phyloP scores from a whole-genome alignment of 2,329 filamentous ascomycete species.

The Nemania serpens region DNA sequence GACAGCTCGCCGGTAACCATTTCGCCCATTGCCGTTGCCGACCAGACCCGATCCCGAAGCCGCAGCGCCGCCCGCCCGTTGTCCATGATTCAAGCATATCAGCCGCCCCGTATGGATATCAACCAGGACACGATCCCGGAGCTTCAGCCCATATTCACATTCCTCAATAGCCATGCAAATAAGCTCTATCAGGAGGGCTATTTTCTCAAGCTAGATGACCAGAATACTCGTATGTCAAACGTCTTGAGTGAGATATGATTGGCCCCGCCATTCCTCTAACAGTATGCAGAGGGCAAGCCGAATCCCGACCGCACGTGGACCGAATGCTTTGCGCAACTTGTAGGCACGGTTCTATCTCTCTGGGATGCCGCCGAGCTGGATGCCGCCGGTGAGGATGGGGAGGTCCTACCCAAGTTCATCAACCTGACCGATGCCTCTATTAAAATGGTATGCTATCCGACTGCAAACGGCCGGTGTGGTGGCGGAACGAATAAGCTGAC shows the following conservation, averaged over 20 bases:
- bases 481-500: slow-evolving; percentile 14
- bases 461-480: background rate
- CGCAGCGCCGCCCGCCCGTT: slow-evolving; percentile 69
- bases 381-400: slow-evolving; percentile 79
- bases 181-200: slow-evolving; percentile 98
- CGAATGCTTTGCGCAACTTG: slow-evolving; percentile 95
- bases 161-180: slow-evolving; percentile 92
- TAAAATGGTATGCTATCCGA: slow-evolving; percentile 76
- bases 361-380: slow-evolving; percentile 96
- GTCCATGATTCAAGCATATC: slow-evolving; percentile 86
- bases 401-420: slow-evolving; percentile 90
- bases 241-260: background rate
- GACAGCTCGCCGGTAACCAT: slow-evolving; percentile 50
- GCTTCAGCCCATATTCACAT: slow-evolving; percentile 90
- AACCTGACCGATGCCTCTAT: slow-evolving; percentile 97
- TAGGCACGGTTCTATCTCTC: slow-evolving; percentile 90
- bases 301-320: slow-evolving; percentile 89
- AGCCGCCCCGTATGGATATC: slow-evolving; percentile 84
- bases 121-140: slow-evolving; percentile 87
- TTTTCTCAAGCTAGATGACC: slow-evolving; percentile 93
- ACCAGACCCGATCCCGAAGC: slow-evolving; percentile 42
- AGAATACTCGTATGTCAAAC: slow-evolving; percentile 78
- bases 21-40: slow-evolving; percentile 43
- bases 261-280: slow-evolving; percentile 15
- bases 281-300: slow-evolving; percentile 74